Evolutionary conservation across 2,329 filamentous ascomycete genomes (phyloP).

Genomic region (Fusarium irregulare): DNA sequence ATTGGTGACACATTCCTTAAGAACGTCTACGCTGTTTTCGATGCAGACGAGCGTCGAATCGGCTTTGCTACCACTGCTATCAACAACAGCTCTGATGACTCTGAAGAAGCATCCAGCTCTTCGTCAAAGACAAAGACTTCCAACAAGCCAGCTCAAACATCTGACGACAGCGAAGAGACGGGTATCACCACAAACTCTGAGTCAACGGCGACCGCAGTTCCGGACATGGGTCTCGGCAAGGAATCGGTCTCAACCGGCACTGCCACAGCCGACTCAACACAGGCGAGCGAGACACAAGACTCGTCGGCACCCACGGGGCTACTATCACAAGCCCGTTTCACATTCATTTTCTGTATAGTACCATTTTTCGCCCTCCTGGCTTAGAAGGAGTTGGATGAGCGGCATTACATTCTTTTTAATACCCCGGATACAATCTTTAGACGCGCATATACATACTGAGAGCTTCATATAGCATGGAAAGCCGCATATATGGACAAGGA

Average conservation of each 20-base stretch:
- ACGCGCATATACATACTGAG: conserved; percentile 24
- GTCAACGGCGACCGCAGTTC: conserved; percentile 24
- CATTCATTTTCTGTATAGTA: conserved; percentile 46
- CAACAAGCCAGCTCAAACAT: conserved; percentile 29
- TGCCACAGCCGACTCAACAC: conserved; percentile 31
- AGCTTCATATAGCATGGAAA: conserved; percentile 30
- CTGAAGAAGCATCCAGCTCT: conserved; percentile 15
- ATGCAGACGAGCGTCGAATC: conserved; percentile 74
- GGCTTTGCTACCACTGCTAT: conserved; percentile 50
- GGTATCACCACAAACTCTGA: conserved; percentile 24
- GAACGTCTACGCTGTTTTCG: conserved; percentile 89
- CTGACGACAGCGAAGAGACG: conserved; percentile 26
- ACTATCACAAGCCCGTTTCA: conserved; percentile 36
- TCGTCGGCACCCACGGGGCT: conserved; percentile 37
- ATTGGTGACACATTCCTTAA: conserved; percentile 88
- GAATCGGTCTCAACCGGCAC: conserved; percentile 41
- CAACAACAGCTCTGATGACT: conserved; percentile 11
- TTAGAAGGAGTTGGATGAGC: conserved; percentile 28
- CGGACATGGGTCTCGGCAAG: conserved; percentile 42
- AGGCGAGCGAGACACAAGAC: conserved; percentile 39
- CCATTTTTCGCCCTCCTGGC: conserved; percentile 43
- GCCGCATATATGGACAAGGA: conserved; percentile 11
- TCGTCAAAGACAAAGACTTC: conserved; percentile 21
- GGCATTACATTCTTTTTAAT: conserved; percentile 47
- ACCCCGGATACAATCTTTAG: conserved; percentile 21